These are phyloP conservation scores for Citrus australasica DNA, from an alignment of 345 rosid genomes.

Conservation along the genomic window DNA sequence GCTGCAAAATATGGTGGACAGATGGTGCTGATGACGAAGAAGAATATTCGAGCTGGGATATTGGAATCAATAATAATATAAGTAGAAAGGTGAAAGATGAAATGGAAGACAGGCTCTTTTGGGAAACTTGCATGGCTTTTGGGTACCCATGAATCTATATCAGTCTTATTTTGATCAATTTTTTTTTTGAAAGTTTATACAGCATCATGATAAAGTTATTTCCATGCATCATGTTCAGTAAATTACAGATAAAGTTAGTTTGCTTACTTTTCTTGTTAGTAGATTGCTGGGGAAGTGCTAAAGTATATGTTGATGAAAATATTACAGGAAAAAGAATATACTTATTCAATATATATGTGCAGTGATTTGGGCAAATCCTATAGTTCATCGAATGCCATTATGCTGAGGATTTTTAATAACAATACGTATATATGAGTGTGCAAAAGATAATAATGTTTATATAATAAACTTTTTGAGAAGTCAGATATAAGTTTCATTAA, in stretches of 20 bases:
- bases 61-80: neutral
- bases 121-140: constrained; percentile 62
- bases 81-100: constrained; percentile 38
- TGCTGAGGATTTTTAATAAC: neutral
- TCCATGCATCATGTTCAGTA: neutral
- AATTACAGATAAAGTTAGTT: neutral
- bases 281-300: too few species aligned
- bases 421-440: neutral
- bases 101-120: constrained; percentile 57
- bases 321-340: too few species aligned
- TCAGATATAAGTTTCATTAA: neutral
- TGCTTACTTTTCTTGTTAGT: too few species aligned
- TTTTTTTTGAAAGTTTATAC: neutral
- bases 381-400: neutral
- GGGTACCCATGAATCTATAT: constrained; percentile 43
- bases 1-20: constrained; percentile 17
- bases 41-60: constrained; percentile 15
- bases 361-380: neutral
- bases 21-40: constrained; percentile 18
- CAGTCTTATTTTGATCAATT: neutral
- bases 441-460: neutral
- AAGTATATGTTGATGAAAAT: too few species aligned
- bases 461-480: neutral
- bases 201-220: neutral
- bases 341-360: neutral